Evolutionary conservation across 2,329 filamentous ascomycete species (phyloP), one percentile per base, ranked within the genome.

Genomic region (Akanthomyces lecanii): DNA sequence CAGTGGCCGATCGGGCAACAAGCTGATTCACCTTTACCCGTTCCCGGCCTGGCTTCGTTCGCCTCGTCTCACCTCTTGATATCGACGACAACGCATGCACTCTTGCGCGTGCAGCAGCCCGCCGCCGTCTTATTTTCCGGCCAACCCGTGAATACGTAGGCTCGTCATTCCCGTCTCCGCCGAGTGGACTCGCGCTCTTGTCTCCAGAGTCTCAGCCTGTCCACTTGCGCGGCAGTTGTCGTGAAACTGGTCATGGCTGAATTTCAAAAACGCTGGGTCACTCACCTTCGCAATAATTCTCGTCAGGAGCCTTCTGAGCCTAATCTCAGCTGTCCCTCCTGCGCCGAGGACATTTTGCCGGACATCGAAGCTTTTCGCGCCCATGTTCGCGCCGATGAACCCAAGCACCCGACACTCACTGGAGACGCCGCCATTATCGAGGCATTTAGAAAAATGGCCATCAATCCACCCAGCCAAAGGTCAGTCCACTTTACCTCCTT

Each of bases 361-460:
- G 67, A 66, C 7, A 44, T 74, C 7, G 67, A 71, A 12, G 66
- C 65, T 4, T 75, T 74, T 63, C 67, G 65, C 16, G 58, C 64
- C 1, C 73, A 75, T 38, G 64, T 70, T 40, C 63, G 62, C 2
- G 61, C 54, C 1, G 63, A 71, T 21, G 28, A 44, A 7, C 21
- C 62, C 1, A 67, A 65, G 5, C 70, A 72, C 21, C 51, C 65
- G 5, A 65, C 40, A 33, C 67, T 71, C 21, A 62, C 64, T 4
- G 67, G 65, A 2, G 69, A 74, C 5, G 52, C 67, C 2, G 70
- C 67, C n/a, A 68, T 73, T 12, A 65, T 68, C n/a, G 62, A 67
- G 45, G 69, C 66, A 2, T 72, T 72, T 40, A 64, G 67, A 12
- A 69, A 62, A 23, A 66, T 68, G 48, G 64, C 68, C 10, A 50